Evolutionary conservation across 345 rosid species (phyloP).

Genomic region (Abelmoschus esculentus): DNA sequence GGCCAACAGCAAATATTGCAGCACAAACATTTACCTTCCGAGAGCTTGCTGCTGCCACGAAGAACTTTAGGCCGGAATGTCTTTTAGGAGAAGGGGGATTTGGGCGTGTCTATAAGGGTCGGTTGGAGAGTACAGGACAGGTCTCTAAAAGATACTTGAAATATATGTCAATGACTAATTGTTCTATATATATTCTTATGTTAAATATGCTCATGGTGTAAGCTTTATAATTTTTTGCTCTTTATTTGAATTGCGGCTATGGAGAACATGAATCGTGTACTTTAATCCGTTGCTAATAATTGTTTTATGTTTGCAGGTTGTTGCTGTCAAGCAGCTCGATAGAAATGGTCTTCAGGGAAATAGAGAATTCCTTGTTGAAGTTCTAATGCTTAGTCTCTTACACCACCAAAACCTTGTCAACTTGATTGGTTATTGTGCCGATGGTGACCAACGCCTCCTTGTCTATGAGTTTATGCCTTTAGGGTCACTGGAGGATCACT

Average conservation of each 20-base stretch:
- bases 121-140: slow-evolving; percentile 86
- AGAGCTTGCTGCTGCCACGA: slow-evolving; percentile 87
- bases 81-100: slow-evolving; percentile 94
- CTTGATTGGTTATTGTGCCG: slow-evolving; percentile 95
- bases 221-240: background rate
- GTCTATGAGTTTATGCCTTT: slow-evolving; percentile 94
- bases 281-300: background rate
- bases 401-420: slow-evolving; percentile 94
- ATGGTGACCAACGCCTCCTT: slow-evolving; percentile 95
- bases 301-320: slow-evolving; percentile 48
- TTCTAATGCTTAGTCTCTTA: slow-evolving; percentile 92
- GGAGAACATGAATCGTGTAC: background rate
- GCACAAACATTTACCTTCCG: slow-evolving; percentile 89
- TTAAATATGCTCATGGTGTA: background rate
- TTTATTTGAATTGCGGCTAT: background rate
- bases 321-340: slow-evolving; percentile 92
- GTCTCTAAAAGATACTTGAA: slow-evolving; percentile 27
- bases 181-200: background rate
- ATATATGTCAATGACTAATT: background rate
- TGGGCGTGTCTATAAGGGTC: slow-evolving; percentile 88
- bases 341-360: slow-evolving; percentile 95
- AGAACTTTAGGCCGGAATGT: slow-evolving; percentile 70
- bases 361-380: slow-evolving; percentile 95
- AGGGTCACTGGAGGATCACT: slow-evolving; percentile 92
- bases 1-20: slow-evolving; percentile 59